These are phyloP conservation scores for Hypoxylon sp. DNA, from an alignment of 2,329 filamentous ascomycete genomes.

Conservation along the genomic window DNA sequence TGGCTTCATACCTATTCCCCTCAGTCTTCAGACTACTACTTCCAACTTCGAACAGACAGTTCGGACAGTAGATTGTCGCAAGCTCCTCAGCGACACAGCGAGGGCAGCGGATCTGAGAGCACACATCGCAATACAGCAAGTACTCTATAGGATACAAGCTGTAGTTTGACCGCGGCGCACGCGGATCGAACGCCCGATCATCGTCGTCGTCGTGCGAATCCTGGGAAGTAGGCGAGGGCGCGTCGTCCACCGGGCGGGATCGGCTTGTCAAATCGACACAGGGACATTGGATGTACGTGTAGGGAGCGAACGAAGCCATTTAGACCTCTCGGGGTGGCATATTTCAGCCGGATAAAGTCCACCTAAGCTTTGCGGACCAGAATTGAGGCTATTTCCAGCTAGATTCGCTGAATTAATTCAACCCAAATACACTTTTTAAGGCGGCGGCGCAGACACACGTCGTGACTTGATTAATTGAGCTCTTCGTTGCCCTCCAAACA, in stretches of 20 bases:
- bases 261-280: slow-evolving; percentile 56
- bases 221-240: slow-evolving; percentile 41
- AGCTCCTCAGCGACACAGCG: slow-evolving; percentile 94
- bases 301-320: slow-evolving; percentile 63
- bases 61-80: slow-evolving; percentile 94
- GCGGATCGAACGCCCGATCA: slow-evolving; percentile 86
- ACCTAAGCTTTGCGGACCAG: slow-evolving; percentile 3
- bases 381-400: not conserved
- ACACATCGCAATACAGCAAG: slow-evolving; percentile 96
- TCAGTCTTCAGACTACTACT: slow-evolving; percentile 93
- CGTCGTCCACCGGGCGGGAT: slow-evolving; percentile 52
- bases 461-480: slow-evolving; percentile 3
- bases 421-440: not conserved
- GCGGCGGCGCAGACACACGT: not conserved
- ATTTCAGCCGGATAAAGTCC: slow-evolving; percentile 40
- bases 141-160: slow-evolving; percentile 94
- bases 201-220: slow-evolving; percentile 59
- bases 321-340: slow-evolving; percentile 44
- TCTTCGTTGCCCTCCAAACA: not conserved
- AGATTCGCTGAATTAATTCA: not conserved
- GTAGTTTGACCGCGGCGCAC: slow-evolving; percentile 86
- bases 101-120: slow-evolving; percentile 93
- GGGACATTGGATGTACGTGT: slow-evolving; percentile 76
- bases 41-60: slow-evolving; percentile 94
- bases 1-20: slow-evolving; percentile 80